Evolutionary conservation across 768 basidiomycete species (phyloP), one percentile per base, ranked within the genome.

Genomic region (Punctularia strigosozonata): DNA sequence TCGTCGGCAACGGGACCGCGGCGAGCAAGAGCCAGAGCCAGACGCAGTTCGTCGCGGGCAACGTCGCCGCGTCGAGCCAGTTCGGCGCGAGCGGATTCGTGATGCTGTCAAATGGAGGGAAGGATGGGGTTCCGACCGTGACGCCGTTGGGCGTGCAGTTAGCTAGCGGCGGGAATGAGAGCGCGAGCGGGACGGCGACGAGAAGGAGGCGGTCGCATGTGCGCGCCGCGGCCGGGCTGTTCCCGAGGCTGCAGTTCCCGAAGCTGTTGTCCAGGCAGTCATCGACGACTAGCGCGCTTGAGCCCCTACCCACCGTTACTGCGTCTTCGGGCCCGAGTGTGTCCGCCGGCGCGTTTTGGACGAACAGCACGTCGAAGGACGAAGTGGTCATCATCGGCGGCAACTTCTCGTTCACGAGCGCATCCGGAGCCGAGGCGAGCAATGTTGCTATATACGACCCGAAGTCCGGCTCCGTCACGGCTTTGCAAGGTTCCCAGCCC

Each of bases 251-350:
- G 39, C 58, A 61, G 36, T 53, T 72, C 25, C 59, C 64, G 19
- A 54, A 58, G 30, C 35, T 78, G 23, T 70, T 72, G 52, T 50
- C 58, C 37, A 71, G 79, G 44, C 83, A 82, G 55, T 50, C 64
- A n/a, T 53, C 56, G 31, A 44, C 59, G 1, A 57, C 63, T 22
- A 52, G 72, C 2, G 57, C 71, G 1, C 69, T 87, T n/a, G 80
- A 85, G 13, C 39, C 71, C 13, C 31, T 61, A 1, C 64, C 73
- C 21, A 58, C 75, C 7, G 66, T 77, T 2, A 62, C 71, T 1
- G 84, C 88, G 1, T n/a, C n/a, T n/a, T n/a, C n/a, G n/a, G n/a
- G n/a, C n/a, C 88, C 90, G 0, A 78, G 87, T 14, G 75, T 97
- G 43, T 66, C 95, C 39, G 72, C 87, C 0, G 94, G 88, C 23